These are phyloP conservation scores for Arthrobotrys musiformis DNA, from an alignment of 2,329 filamentous ascomycete species.

Conservation along the genomic window DNA sequence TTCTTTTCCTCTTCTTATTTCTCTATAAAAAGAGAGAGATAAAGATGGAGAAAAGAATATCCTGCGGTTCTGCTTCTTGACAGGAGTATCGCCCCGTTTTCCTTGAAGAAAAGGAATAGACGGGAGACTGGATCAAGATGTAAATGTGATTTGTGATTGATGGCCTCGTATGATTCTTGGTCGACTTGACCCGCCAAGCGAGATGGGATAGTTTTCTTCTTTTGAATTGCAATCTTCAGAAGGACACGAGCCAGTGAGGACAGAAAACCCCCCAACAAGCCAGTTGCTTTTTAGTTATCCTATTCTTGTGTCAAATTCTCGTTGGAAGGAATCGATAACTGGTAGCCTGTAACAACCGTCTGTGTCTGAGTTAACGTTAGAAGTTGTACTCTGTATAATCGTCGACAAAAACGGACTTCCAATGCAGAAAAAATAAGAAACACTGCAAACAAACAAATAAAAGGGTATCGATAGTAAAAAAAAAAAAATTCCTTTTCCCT, in stretches of 20 bases:
- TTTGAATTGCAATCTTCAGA: not conserved
- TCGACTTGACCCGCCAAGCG: slow-evolving; percentile 5
- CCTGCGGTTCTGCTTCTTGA: slow-evolving; percentile 6
- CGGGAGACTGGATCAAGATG: too few relatives aligned
- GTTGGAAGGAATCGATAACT: slow-evolving; percentile 13
- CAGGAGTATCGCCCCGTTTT: not conserved
- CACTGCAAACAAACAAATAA: too few relatives aligned
- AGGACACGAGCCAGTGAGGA: slow-evolving; percentile 5
- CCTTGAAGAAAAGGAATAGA: not conserved
- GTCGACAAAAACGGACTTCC: not conserved
- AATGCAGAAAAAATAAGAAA: not conserved
- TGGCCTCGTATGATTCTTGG: slow-evolving; percentile 16
- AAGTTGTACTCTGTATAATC: not conserved
- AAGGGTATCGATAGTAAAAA: too few relatives aligned
- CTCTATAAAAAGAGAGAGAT: not conserved
- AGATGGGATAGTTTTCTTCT: not conserved
- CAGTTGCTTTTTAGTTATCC: not conserved
- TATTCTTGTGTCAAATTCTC: slow-evolving; percentile 3
- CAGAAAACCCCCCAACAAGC: not conserved
- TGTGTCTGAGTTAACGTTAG: not conserved
- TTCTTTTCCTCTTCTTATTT: not conserved
- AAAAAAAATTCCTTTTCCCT: not conserved
- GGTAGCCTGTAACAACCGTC: not conserved
- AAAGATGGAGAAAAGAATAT: not conserved
- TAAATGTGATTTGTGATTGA: not conserved